These are phyloP conservation scores for Cladosporium phlei DNA, from an alignment of 2,329 filamentous ascomycete genomes.

Conservation along the genomic window DNA sequence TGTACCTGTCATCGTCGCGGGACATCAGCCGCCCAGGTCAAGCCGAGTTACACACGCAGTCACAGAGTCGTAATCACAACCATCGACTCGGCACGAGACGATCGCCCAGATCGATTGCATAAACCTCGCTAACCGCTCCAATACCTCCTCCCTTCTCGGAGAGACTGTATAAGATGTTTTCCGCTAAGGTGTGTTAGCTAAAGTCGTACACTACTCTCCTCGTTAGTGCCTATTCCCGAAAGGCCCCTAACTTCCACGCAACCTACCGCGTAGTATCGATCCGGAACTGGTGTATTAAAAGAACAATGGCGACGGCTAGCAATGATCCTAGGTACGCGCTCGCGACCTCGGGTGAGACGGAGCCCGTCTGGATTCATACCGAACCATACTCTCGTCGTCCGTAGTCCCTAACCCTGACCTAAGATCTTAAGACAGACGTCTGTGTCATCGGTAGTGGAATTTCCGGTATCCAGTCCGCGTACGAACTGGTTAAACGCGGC, in stretches of 20 bases:
- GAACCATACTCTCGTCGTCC: constrained; percentile 45
- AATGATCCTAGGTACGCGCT: constrained; percentile 32
- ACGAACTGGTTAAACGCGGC: constrained; percentile 50
- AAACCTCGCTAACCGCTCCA: neutral
- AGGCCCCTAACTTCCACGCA: neutral
- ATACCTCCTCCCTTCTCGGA: neutral
- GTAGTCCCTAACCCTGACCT: constrained; percentile 39
- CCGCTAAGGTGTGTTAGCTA: neutral
- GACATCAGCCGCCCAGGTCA: neutral
- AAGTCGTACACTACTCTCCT: neutral
- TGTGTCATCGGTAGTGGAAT: constrained; percentile 52
- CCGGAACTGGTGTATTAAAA: neutral
- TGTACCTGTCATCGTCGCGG: neutral
- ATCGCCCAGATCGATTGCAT: neutral
- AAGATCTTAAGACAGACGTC: constrained; percentile 45
- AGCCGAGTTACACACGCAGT: too few relatives aligned
- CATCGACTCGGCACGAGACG: too few relatives aligned
- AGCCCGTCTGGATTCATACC: constrained; percentile 51
- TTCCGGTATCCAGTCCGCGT: constrained; percentile 48
- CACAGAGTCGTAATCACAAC: neutral
- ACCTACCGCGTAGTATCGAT: neutral
- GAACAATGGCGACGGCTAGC: constrained; percentile 17
- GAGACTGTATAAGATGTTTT: neutral
- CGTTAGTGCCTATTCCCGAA: neutral
- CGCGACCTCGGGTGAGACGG: constrained; percentile 47